Conservation (phyloP, 257 asterid genomes). For the Ajuga chamaepitys region DNA sequence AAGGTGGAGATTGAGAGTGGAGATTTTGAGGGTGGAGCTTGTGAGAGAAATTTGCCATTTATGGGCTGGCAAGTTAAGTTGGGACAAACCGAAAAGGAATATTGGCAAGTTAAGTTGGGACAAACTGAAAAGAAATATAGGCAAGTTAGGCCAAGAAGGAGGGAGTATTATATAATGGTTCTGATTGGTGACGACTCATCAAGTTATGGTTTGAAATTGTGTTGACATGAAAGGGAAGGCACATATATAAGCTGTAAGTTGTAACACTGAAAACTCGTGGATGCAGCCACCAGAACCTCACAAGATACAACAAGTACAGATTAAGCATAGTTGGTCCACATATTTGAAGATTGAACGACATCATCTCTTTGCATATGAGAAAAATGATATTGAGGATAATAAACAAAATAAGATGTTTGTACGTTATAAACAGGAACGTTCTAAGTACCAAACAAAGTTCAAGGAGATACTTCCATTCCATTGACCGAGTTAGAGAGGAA, state of each 20-base stretch:
- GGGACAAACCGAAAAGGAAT: too few relatives aligned
- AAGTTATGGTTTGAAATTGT: neutral
- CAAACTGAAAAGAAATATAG: too few relatives aligned
- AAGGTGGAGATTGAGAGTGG: too few relatives aligned
- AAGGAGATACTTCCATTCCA: neutral
- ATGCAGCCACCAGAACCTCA: neutral
- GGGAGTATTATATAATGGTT: neutral
- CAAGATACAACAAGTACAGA: neutral
- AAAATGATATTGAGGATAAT: neutral
- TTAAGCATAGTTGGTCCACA: neutral
- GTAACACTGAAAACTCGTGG: neutral
- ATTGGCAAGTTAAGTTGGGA: too few relatives aligned
- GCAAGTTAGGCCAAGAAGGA: too few relatives aligned
- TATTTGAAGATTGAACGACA: neutral
- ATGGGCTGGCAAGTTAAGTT: too few relatives aligned
- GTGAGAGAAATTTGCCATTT: too few relatives aligned
- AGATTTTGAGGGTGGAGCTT: too few relatives aligned
- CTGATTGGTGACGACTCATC: neutral
- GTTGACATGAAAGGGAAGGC: neutral
- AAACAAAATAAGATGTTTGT: neutral
- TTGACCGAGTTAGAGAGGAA: neutral
- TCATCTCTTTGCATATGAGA: neutral
- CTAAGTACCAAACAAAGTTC: neutral
- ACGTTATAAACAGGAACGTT: neutral
- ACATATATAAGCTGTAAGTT: neutral